Evolutionary conservation across 192 early-diverging fungal species (phyloP).

Genomic region (Lunasporangiospora selenospora): DNA sequence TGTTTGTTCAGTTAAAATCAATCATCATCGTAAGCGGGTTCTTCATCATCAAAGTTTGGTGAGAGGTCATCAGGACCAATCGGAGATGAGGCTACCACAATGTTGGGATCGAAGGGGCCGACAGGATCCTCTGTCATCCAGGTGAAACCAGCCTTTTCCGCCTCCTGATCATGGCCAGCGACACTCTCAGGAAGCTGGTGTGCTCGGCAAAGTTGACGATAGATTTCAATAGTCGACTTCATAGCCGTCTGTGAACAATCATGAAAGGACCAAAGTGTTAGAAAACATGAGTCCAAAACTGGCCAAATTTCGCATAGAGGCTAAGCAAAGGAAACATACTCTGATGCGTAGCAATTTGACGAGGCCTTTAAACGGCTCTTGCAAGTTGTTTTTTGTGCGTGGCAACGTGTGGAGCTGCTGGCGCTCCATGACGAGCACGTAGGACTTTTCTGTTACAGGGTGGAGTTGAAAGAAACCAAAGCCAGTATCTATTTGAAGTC

Average conservation of each 20-base stretch:
- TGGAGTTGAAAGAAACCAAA: constrained; percentile 1
- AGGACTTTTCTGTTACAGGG: background rate
- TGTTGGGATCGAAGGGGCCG: background rate
- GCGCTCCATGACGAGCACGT: background rate
- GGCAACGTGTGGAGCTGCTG: background rate
- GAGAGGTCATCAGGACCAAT: background rate
- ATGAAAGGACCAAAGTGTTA: background rate
- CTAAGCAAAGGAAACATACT: background rate
- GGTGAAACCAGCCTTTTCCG: too few species aligned
- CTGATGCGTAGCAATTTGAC: background rate
- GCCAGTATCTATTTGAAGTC: background rate
- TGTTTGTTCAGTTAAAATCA: background rate
- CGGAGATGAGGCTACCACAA: background rate
- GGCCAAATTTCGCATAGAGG: background rate
- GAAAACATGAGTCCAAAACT: background rate
- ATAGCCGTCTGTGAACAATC: background rate
- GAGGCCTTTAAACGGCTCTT: background rate
- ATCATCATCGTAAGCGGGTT: background rate
- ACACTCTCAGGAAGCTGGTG: background rate
- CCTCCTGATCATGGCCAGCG: background rate
- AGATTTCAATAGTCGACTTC: background rate
- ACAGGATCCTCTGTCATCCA: constrained; percentile 2
- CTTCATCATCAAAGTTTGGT: background rate
- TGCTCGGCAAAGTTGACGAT: background rate
- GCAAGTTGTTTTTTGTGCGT: background rate